These are phyloP conservation scores for Rhodotorula sp. DNA, from an alignment of 1,284 basidiomycete genomes.

Conservation along the genomic window DNA sequence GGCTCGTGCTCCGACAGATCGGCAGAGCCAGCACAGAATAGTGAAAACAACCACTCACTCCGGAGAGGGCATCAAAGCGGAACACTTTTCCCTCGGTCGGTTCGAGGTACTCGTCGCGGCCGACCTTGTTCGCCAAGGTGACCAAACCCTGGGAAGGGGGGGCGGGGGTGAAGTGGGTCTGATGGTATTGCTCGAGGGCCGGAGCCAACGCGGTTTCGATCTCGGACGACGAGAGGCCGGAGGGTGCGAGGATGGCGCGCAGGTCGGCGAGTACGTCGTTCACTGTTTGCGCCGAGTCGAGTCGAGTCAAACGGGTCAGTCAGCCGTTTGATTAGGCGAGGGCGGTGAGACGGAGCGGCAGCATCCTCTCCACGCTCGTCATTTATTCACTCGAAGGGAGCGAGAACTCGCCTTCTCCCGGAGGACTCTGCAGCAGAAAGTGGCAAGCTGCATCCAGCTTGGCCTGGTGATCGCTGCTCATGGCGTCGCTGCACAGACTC, in stretches of 20 bases:
- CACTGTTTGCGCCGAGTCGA: no score
- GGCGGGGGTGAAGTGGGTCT: conserved; percentile 78
- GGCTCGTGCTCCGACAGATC: background rate
- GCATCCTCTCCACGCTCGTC: no score
- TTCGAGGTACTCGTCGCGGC: conserved; percentile 65
- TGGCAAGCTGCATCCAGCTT: conserved; percentile 56
- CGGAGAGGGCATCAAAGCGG: conserved; percentile 54
- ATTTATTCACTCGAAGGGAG: no score
- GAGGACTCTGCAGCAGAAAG: conserved; percentile 83
- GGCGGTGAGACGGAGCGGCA: conserved; percentile 13
- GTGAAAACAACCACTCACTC: conserved; percentile 54
- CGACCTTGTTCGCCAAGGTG: conserved; percentile 63
- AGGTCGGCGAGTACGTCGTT: conserved; percentile 61
- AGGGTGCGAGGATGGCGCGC: conserved; percentile 75
- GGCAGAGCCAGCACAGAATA: background rate
- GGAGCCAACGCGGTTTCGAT: conserved; percentile 73
- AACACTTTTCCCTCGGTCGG: conserved; percentile 73
- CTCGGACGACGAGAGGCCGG: conserved; percentile 57
- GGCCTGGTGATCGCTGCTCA: conserved; percentile 25
- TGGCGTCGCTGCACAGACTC: background rate
- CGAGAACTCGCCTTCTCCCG: conserved; percentile 65
- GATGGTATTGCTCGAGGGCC: conserved; percentile 75
- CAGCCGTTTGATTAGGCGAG: background rate
- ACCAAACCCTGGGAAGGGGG: conserved; percentile 65
- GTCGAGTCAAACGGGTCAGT: no score